Base-by-base conservation (phyloP, 306 rosid species). In the Quercus variabilis region DNA sequence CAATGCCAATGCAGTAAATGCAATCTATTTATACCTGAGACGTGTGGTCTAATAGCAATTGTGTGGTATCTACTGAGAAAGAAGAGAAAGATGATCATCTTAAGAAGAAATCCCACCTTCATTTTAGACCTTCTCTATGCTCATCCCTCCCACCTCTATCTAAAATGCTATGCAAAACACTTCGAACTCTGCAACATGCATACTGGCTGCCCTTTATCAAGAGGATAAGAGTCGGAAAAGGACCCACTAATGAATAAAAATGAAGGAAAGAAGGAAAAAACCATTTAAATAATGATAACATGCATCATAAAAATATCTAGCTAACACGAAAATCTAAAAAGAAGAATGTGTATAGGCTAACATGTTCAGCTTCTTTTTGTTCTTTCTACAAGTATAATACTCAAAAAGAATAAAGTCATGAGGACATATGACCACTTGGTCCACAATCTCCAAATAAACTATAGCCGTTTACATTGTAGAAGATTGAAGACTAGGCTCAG, bases 1-100 rank as follows among this genome's bases (percentile, higher is more conserved):
- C 41, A 31, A 46, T 43, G 26, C 1, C 20, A 43, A 21, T 14
- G 31, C 72, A 35, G 2, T 49, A 38, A 51, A 14, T 59, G 52
- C 57, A 57, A 49, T 18, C 72, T 35, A 26, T 58, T 21, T 9
- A 60, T 80, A 80, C 87, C 84, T 84, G 87, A 73, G 30, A 7
- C 9, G 21, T 74, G 78, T 25, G 69, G 63, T 74, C 74, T 74
- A 3, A 72, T 64, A 59, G 80, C 77, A 78, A 33, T 20, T 70
- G 64, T 43, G 43, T 3, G 71, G 77, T 33, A 38, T 23, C 38
- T 77, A 55, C 59, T 19, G 19, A 81, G 75, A 63, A 85, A 69
- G 72, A 81, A 52, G 72, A 85, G 83, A 74, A 41, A 71, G 51
- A 74, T 46, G n/a, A 70, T 28, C 46, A 65, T 68, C 72, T 73